These are phyloP conservation scores for Tubosaeta sp. DNA, from an alignment of 768 basidiomycete species.

Conservation along the genomic window DNA sequence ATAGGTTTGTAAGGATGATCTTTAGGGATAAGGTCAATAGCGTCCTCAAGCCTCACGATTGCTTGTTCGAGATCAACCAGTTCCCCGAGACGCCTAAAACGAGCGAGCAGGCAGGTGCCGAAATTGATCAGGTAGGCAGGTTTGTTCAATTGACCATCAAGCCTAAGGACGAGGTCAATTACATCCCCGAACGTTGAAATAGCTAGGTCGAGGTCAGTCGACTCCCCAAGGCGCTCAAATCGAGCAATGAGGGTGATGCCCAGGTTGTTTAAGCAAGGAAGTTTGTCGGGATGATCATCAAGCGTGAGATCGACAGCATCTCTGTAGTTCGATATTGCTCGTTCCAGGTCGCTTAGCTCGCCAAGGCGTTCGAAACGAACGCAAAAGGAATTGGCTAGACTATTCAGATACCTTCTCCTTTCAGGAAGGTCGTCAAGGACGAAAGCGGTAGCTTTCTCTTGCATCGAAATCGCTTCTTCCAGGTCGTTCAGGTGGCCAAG, in stretches of 20 bases:
- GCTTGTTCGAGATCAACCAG: conserved; percentile 3
- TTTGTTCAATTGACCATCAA: background rate
- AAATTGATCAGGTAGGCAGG: background rate
- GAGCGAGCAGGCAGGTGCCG: background rate
- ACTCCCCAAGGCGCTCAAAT: background rate
- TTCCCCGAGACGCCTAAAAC: background rate
- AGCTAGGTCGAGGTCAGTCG: background rate
- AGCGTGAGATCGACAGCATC: background rate
- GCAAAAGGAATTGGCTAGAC: background rate
- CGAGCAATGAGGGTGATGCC: background rate
- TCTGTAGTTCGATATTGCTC: background rate
- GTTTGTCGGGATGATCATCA: background rate
- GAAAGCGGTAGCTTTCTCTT: background rate
- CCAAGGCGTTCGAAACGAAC: conserved; percentile 2
- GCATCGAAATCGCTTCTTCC: background rate
- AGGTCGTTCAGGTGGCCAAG: conserved; percentile 3
- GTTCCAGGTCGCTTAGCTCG: background rate
- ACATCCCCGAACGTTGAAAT: background rate
- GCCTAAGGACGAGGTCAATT: background rate
- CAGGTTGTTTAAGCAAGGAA: background rate
- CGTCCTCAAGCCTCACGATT: background rate
- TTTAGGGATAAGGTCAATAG: background rate
- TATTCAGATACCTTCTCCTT: background rate
- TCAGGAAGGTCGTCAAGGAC: background rate
- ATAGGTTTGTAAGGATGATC: background rate